A percentile compares a stretch with the other conserved stretches of the same genome.
These are phyloP conservation scores for Sarocladium kiliense DNA, from an alignment of 2,329 filamentous ascomycete genomes.

Conservation along the genomic window DNA sequence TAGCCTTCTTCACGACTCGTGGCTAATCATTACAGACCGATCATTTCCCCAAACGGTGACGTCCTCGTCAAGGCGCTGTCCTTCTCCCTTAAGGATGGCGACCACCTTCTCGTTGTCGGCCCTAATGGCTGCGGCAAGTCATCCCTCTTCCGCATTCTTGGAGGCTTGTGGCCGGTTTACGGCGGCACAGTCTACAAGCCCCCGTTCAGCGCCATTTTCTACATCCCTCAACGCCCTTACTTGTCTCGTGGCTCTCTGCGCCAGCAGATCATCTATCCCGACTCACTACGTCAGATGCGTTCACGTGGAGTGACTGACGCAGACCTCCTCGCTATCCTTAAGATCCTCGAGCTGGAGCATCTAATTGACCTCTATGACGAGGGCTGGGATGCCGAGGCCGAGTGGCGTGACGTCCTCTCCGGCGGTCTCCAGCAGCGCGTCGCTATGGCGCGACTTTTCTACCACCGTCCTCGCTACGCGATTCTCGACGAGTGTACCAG, in stretches of 20 bases:
- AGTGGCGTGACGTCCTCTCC: constrained; percentile 93
- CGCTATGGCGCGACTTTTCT: constrained; percentile 93
- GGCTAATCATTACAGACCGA: constrained; percentile 49
- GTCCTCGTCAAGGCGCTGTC: constrained; percentile 81
- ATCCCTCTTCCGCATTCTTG: constrained; percentile 90
- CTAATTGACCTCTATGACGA: constrained; percentile 70
- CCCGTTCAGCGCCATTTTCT: constrained; percentile 89
- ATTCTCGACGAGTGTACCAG: constrained; percentile 97
- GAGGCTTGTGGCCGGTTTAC: constrained; percentile 96
- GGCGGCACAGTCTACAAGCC: constrained; percentile 91
- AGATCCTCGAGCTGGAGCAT: constrained; percentile 74
- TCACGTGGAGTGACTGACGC: constrained; percentile 76
- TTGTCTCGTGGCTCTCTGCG: constrained; percentile 86
- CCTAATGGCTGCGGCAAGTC: constrained; percentile 98
- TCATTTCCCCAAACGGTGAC: constrained; percentile 94
- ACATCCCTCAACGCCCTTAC: constrained; percentile 94
- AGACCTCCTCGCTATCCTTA: constrained; percentile 72
- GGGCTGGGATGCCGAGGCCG: constrained; percentile 90
- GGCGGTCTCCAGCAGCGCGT: constrained; percentile 92
- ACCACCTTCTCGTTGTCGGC: constrained; percentile 90
- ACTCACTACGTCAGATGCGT: constrained; percentile 81
- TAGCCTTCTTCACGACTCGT: not conserved
- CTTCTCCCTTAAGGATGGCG: constrained; percentile 79
- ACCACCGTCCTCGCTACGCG: constrained; percentile 86
- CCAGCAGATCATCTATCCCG: constrained; percentile 95